Evolutionary conservation across 352 stramenopile genomes (phyloP).

Genomic region (Phytophthora ohioensis): DNA sequence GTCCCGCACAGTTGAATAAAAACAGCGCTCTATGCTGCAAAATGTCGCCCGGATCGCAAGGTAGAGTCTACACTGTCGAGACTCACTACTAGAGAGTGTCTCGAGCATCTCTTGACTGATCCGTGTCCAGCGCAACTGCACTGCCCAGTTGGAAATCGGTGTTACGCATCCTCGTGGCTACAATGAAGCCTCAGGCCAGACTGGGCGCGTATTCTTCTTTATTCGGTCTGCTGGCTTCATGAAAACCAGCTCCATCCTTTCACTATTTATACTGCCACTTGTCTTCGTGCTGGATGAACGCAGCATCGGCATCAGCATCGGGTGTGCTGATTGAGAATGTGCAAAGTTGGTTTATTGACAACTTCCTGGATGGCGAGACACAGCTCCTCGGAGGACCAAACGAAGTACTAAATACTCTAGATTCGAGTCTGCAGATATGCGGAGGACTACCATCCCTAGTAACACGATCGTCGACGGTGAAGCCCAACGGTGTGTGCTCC

Average conservation of each 20-base stretch:
- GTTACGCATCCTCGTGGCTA: not conserved
- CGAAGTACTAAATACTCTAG: slow-evolving; percentile 9
- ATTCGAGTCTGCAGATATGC: slow-evolving; percentile 30
- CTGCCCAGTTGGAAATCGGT: slow-evolving; percentile 5
- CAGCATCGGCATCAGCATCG: not conserved
- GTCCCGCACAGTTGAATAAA: not conserved
- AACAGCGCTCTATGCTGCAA: slow-evolving; percentile 6
- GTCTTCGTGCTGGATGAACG: slow-evolving; percentile 21
- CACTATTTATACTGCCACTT: slow-evolving; percentile 28
- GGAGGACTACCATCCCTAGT: slow-evolving; percentile 37
- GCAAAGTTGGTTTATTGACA: slow-evolving; percentile 42
- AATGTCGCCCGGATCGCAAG: not conserved
- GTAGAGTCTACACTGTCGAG: not conserved
- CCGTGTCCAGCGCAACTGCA: slow-evolving; percentile 15
- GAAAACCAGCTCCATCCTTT: slow-evolving; percentile 12
- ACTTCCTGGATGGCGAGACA: slow-evolving; percentile 45
- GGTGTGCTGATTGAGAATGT: slow-evolving; percentile 20
- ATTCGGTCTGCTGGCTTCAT: slow-evolving; percentile 17
- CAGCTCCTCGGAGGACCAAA: slow-evolving; percentile 38
- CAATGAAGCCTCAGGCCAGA: not conserved
- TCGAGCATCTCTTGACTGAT: slow-evolving; percentile 20
- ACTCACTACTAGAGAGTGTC: slow-evolving; percentile 6
- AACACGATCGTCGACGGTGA: slow-evolving; percentile 29
- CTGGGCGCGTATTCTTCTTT: slow-evolving; percentile 19
- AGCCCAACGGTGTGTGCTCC: slow-evolving; percentile 44